Conservation (phyloP, 192 early-diverging fungal species). For the Coemansia sp. region DNA sequence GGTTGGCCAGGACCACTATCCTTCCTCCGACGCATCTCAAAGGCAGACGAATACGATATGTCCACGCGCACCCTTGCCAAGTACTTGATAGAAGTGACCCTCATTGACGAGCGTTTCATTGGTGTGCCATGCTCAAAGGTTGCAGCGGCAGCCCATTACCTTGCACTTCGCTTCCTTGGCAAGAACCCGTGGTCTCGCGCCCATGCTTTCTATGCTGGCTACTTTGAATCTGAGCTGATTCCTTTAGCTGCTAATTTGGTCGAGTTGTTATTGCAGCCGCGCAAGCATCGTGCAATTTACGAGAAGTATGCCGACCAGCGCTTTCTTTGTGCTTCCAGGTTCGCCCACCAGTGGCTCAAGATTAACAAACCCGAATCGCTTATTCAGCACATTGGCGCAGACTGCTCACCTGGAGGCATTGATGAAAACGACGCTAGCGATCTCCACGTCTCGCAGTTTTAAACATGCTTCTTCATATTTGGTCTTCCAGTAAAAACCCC, state of each 20-base stretch:
- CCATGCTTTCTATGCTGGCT: constrained; percentile 67
- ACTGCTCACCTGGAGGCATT: too few relatives aligned
- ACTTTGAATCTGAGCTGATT: constrained; percentile 60
- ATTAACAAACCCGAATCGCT: constrained; percentile 9
- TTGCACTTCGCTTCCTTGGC: constrained; percentile 46
- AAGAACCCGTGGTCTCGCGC: constrained; percentile 54
- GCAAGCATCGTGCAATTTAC: constrained; percentile 38
- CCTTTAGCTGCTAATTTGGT: constrained; percentile 52
- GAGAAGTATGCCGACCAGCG: constrained; percentile 51
- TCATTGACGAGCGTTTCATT: constrained; percentile 60
- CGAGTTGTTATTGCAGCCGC: constrained; percentile 52
- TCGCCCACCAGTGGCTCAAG: constrained; percentile 38
- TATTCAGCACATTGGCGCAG: constrained; percentile 6
- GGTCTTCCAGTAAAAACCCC: background rate
- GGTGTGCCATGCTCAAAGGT: constrained; percentile 49
- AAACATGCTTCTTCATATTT: background rate
- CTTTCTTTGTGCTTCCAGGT: constrained; percentile 42
- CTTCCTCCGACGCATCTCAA: constrained; percentile 60
- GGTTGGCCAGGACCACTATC: constrained; percentile 59
- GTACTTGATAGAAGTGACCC: constrained; percentile 60
- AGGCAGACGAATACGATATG: constrained; percentile 60
- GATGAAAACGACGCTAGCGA: too few relatives aligned
- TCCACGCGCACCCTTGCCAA: constrained; percentile 60
- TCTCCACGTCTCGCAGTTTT: background rate
- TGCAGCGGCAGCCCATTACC: constrained; percentile 51